Evolutionary conservation across 2,329 filamentous ascomycete genomes (phyloP).

Genomic region (Teratosphaeria viscida): DNA sequence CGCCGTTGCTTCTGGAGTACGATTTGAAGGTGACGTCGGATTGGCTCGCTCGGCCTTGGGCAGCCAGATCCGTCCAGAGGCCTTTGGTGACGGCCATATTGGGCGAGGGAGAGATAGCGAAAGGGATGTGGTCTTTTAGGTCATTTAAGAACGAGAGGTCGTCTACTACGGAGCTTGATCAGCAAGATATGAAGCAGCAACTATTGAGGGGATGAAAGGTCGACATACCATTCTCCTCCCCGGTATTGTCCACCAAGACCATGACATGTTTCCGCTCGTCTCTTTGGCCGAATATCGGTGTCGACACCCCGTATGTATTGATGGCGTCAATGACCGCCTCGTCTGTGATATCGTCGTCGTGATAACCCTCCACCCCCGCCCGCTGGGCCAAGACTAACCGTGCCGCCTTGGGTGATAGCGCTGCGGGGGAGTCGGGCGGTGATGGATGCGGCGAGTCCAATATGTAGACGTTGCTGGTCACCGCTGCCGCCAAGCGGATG

Average conservation of each 20-base stretch:
- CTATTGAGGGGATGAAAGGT: not conserved
- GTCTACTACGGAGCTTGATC: not conserved
- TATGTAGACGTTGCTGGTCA: constrained; percentile 28
- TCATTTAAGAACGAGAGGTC: not conserved
- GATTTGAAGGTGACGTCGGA: not conserved
- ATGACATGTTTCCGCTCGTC: constrained; percentile 9
- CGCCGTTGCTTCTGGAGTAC: not conserved
- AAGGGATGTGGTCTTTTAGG: constrained; percentile 6
- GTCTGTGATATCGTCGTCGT: constrained; percentile 31
- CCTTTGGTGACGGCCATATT: constrained; percentile 11
- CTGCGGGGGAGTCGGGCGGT: constrained; percentile 10
- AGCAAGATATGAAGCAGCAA: not conserved
- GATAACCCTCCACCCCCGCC: constrained; percentile 40
- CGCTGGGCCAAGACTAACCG: constrained; percentile 42
- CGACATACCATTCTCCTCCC: constrained; percentile 11
- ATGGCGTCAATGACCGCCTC: constrained; percentile 35
- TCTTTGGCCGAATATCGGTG: constrained; percentile 30
- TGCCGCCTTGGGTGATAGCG: constrained; percentile 33
- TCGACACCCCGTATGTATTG: constrained; percentile 35
- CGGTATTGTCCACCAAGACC: constrained; percentile 17
- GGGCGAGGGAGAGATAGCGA: constrained; percentile 19
- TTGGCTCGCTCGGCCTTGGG: constrained; percentile 13
- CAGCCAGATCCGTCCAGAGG: constrained; percentile 21
- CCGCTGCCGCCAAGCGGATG: constrained; percentile 16
- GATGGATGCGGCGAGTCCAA: constrained; percentile 21